Evolutionary conservation across 306 rosid genomes (phyloP).

Genomic region (Astragalus membranaceus): DNA sequence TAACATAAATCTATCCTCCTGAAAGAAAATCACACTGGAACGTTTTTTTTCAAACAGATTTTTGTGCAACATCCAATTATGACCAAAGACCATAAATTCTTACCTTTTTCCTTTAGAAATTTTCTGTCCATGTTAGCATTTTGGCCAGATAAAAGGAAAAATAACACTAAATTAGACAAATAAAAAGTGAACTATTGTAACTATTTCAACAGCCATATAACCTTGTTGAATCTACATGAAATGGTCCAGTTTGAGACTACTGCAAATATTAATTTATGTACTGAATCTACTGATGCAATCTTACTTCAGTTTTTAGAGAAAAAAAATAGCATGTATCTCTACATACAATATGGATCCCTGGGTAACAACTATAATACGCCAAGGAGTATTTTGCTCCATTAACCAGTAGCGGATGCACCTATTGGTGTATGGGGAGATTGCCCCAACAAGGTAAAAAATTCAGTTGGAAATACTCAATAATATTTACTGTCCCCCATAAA

Average conservation of each 20-base stretch:
- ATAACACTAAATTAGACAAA: not conserved
- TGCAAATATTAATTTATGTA: not conserved
- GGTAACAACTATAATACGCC: not conserved
- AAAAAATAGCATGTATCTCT: not conserved
- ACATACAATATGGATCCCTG: not conserved
- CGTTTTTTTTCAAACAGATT: not conserved
- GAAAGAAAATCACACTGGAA: not conserved
- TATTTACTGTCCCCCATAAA: too few relatives aligned
- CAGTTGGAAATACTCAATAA: too few relatives aligned
- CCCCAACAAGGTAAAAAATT: too few relatives aligned
- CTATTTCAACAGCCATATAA: not conserved
- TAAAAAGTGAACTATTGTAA: too few relatives aligned
- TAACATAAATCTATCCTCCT: not conserved
- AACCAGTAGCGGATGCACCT: not conserved
- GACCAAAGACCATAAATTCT: not conserved
- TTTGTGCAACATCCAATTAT: not conserved
- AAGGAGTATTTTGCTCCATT: not conserved
- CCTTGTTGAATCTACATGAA: not conserved
- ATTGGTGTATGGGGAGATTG: too few relatives aligned
- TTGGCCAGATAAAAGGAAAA: not conserved
- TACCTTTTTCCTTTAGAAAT: not conserved
- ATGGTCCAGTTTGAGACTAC: not conserved
- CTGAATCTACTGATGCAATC: not conserved
- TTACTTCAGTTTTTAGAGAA: constrained; percentile 1
- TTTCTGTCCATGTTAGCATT: not conserved